Conservation (phyloP, 805 yeast species). For the Alloascoidea hylecoeti region DNA sequence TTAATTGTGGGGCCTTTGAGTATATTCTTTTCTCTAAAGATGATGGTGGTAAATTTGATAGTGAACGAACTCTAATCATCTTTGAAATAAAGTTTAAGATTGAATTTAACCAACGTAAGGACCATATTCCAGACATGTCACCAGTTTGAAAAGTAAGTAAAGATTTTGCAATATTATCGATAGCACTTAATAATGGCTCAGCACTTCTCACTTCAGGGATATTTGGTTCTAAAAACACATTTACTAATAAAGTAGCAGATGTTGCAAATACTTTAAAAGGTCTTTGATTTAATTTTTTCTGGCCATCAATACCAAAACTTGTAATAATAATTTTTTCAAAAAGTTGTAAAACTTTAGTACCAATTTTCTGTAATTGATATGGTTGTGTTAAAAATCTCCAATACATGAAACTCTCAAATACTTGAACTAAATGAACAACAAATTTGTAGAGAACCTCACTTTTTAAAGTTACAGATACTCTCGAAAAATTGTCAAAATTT, state of each 20-base stretch:
- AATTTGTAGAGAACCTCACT: constrained; percentile 40
- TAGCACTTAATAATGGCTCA: constrained; percentile 34
- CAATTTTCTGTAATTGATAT: constrained; percentile 47
- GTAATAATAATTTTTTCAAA: constrained; percentile 40
- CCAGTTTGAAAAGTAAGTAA: constrained; percentile 22
- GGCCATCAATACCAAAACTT: constrained; percentile 37
- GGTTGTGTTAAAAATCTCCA: constrained; percentile 46
- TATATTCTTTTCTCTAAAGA: constrained; percentile 51
- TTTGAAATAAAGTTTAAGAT: constrained; percentile 42
- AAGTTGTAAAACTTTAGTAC: constrained; percentile 34
- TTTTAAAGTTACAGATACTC: constrained; percentile 26
- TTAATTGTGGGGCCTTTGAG: constrained; percentile 37
- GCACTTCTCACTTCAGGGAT: constrained; percentile 37
- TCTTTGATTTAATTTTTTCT: constrained; percentile 20
- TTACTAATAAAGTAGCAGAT: constrained; percentile 35
- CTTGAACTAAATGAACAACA: constrained; percentile 40
- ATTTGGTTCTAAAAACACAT: constrained; percentile 38
- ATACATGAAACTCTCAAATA: constrained; percentile 59
- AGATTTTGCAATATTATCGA: constrained; percentile 29
- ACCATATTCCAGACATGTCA: constrained; percentile 32
- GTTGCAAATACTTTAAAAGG: constrained; percentile 35
- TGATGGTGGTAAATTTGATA: constrained; percentile 36
- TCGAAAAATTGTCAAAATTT: constrained; percentile 18
- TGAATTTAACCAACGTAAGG: constrained; percentile 31
- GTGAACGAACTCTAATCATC: constrained; percentile 42